Evolutionary conservation across 2,329 filamentous ascomycete genomes (phyloP).

Genomic region (Penicillium sp.): DNA sequence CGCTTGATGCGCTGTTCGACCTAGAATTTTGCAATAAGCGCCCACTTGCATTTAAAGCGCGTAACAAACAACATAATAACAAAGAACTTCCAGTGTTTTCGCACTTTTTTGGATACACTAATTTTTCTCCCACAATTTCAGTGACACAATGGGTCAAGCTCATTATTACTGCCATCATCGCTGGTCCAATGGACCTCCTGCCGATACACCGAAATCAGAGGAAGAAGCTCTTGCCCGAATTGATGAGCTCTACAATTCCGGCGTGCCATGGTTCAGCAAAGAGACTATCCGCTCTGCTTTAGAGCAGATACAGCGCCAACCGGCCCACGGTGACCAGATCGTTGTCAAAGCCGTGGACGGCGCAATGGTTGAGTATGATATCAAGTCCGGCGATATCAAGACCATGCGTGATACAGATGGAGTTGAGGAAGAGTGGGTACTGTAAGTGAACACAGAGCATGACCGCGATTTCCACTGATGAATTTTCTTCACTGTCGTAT

Average conservation of each 20-base stretch:
- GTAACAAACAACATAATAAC: neutral
- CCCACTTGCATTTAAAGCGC: neutral
- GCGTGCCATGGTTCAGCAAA: constrained; percentile 25
- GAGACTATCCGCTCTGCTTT: constrained; percentile 2
- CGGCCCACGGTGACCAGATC: constrained; percentile 15
- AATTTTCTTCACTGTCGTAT: neutral
- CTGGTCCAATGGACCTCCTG: constrained; percentile 3
- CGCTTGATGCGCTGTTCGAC: neutral
- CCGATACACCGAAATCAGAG: constrained; percentile 6
- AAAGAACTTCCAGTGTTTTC: neutral
- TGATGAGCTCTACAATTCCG: constrained; percentile 16
- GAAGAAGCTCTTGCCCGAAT: constrained; percentile 19
- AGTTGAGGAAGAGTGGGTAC: neutral
- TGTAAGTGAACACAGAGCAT: neutral
- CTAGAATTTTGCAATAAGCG: neutral
- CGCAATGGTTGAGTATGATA: constrained; percentile 6
- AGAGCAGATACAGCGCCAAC: constrained; percentile 11
- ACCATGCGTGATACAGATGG: neutral
- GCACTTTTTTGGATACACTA: neutral
- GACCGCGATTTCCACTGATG: neutral
- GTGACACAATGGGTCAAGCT: neutral
- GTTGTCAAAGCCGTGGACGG: constrained; percentile 13
- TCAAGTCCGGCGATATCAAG: neutral
- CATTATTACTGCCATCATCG: constrained; percentile 1
- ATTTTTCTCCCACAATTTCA: neutral